Conservation (phyloP, 495 filamentous ascomycete genomes). For the Amniculicola lignicola region DNA sequence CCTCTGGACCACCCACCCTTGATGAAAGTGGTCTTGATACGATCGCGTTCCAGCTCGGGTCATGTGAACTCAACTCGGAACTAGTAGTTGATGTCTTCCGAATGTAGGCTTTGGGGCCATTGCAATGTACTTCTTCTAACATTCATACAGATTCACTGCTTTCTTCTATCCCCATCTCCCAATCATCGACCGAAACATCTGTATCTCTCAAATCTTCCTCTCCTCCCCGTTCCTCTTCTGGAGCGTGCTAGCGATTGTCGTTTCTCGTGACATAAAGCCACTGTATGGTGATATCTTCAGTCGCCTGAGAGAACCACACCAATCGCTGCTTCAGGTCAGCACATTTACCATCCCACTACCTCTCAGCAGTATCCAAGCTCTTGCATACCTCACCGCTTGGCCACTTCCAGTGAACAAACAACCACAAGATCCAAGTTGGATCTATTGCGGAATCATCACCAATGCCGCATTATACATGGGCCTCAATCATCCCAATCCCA, state of each 20-base stretch:
- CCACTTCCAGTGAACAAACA: conserved; percentile 1
- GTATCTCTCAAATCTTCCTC: background rate
- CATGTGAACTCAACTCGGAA: conserved; percentile 1
- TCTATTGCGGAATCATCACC: conserved; percentile 12
- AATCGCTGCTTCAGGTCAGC: background rate
- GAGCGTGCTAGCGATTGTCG: conserved; percentile 12
- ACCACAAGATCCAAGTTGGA: conserved; percentile 13
- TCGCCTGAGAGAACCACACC: background rate
- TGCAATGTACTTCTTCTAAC: background rate
- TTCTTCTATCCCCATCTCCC: conserved; percentile 22
- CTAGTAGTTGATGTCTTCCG: conserved; percentile 4
- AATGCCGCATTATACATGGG: conserved; percentile 20
- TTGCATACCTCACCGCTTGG: conserved; percentile 11
- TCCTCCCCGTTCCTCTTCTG: conserved; percentile 14
- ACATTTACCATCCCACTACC: conserved; percentile 6
- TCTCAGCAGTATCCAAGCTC: conserved; percentile 11
- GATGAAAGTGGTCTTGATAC: background rate
- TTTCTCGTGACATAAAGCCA: conserved; percentile 1
- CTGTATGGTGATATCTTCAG: background rate
- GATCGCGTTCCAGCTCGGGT: conserved; percentile 5
- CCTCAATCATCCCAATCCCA: conserved; percentile 2
- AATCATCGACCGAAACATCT: conserved; percentile 5
- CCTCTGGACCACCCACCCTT: background rate
- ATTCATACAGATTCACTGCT: conserved; percentile 1
- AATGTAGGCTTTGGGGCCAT: conserved; percentile 6